Base-by-base conservation (phyloP, 805 yeast species). In the Candida ficus region DNA sequence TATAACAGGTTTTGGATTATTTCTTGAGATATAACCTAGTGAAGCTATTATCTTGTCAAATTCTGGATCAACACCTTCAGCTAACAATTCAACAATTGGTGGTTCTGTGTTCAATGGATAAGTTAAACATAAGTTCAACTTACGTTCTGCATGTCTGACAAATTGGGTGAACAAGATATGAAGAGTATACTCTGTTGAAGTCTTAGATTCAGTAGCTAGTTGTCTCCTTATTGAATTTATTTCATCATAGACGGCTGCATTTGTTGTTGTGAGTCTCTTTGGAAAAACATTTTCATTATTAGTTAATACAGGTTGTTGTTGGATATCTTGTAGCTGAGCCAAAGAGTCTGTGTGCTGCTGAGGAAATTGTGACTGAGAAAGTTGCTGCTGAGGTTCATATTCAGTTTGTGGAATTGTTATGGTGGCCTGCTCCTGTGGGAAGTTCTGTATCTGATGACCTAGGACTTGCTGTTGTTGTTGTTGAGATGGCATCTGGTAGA, bases 111-210 rank as follows among this genome's bases (percentile, higher is more conserved):
- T 77, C 18, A 80, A 59, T 0, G 95, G 77, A 39, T 75, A 75
- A 20, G 76, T 68, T 31, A 86, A 62, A 56, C 96, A 86, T 27
- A 78, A 54, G 46, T 81, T 83, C 42, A 93, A 71, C 54, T 91
- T 91, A 35, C 89, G 67, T 57, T 95, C 99, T 0, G 98, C 95
- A 50, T 83, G 83, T 41, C 97, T 80, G 9, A 95, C 95, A 64
- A 93, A 93, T 63, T 91, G 95, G 3, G 98, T 88, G 59, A 95
- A 95, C 30, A 95, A 72, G 20, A 95, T 89, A 61, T 95, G 97
- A 39, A 95, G 67, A 0, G 98, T 93, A 58, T 93, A 93, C 54
- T 90, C 97, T 0, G 91, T 82, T 0, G 90, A 86, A 21, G 83
- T 72, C 54, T 83, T 80, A 57, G 74, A 68, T 43, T 80, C 86